phyloP scores from a whole-genome alignment of 495 filamentous ascomycete species.

The Aspergillus diversus region DNA sequence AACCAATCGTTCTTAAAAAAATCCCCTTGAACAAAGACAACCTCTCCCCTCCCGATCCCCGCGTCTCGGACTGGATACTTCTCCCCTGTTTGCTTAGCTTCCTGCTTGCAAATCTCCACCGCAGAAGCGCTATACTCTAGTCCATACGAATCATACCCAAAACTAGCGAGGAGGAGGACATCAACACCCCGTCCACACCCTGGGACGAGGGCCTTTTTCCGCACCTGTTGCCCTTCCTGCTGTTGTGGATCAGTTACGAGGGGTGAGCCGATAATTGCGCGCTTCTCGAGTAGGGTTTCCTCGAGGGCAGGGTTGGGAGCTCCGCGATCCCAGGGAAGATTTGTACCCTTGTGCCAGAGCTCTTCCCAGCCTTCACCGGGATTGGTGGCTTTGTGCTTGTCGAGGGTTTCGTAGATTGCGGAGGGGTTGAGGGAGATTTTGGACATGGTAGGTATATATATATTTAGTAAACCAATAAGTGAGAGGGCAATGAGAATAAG shows the following conservation, averaged over 20 bases:
- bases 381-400: constrained; percentile 8
- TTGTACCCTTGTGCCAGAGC: constrained; percentile 15
- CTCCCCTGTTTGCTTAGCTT: constrained; percentile 30
- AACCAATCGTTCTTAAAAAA: constrained; percentile 67
- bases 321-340: constrained; percentile 63
- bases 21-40: constrained; percentile 60
- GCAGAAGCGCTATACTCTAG: constrained; percentile 61
- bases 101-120: constrained; percentile 48
- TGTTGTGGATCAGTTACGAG: constrained; percentile 8
- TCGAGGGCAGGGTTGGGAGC: constrained; percentile 60
- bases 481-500: background rate
- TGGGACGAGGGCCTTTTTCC: constrained; percentile 55
- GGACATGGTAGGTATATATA: background rate
- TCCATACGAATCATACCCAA: constrained; percentile 68
- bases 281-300: constrained; percentile 50
- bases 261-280: constrained; percentile 40
- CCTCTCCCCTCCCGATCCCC: constrained; percentile 46
- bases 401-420: constrained; percentile 5
- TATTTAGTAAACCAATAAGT: background rate
- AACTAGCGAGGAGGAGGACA: constrained; percentile 60
- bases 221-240: background rate
- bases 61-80: constrained; percentile 46
- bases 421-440: background rate
- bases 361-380: constrained; percentile 20
- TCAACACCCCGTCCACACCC: constrained; percentile 74